Evolutionary conservation across 495 filamentous ascomycete species (phyloP), one percentile per base, ranked within the genome.

Genomic region (Tuber indicum): DNA sequence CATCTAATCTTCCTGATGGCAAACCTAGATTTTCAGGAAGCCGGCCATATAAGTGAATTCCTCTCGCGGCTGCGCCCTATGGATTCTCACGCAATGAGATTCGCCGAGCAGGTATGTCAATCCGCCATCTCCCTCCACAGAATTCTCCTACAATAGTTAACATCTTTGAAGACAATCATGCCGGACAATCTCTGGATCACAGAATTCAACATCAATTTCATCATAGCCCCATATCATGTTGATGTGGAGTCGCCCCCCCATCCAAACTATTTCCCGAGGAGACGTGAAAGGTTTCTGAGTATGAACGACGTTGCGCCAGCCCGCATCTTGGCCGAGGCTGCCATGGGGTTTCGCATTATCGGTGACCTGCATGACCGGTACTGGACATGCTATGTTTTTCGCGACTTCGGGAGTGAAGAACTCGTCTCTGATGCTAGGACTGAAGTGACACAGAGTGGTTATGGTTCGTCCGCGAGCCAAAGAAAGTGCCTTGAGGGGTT

Each of bases 151-250:
- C 14, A 62, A 9, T 10, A n/a, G n/a, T 3, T 62, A 14, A 62
- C n/a, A 62, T 62, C n/a, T 32, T 26, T n/a, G n/a, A 62, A 72
- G 70, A 72, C 70, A 41, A 45, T 45, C n/a, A 26, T 72, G 32
- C 70, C 70, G 23, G 70, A 72, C 32, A 42, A 72, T 72, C 39
- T 72, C n/a, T 72, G 70, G 70, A 45, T 72, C 14, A 45, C 43
- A 26, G 70, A 72, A 45, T 72, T 72, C 43, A 72, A 41, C 39
- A 36, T 72, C 70, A 72, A 72, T 45, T 72, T 72, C n/a, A 45
- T 42, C 43, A 45, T 32, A 42, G 70, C 32, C 32, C 43, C 70
- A 72, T 12, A 2, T 9, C 14, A 23, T 8, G 14, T 3, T 23
- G 43, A 41, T 36, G 43, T 72, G n/a, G 70, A 41, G 10, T 45